Base-by-base conservation (phyloP, 441 rosid genomes). In the Euphorbia schlechtendalii region DNA sequence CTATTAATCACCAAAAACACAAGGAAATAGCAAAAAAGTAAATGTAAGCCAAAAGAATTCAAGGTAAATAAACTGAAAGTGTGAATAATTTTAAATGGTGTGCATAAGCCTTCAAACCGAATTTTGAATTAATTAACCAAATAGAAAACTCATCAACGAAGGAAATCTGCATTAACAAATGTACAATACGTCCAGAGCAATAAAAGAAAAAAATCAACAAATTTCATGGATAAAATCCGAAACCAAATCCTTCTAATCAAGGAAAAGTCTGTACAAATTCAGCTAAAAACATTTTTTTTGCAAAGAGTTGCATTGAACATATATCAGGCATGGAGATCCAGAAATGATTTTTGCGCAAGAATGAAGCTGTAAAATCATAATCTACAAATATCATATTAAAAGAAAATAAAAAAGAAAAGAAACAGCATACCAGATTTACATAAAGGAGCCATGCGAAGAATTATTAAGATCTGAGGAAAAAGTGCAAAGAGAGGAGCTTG, bases 351-450 rank as follows among this genome's bases (percentile, higher is more conserved):
- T 66, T 3, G 56, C 63, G 25, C 2, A 18, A 61, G 38, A 63
- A 66, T 20, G 34, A 53, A 34, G 46, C n/a, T 27, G 45, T 41
- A 25, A 0, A 21, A 34, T 46, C 56, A 30, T 9, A 63, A 69
- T 24, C 27, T 21, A 24, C 10, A 12, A 3, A 20, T 21, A 24
- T 14, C 15, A 52, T 6, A 53, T 52, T 11, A 52, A 22, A 54
- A 24, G n/a, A 52, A 56, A 57, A 56, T n/a, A 43, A 61, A 59
- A 56, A 8, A 56, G 18, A 57, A 40, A 41, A 61, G 41, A 61
- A 66, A 64, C 36, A 63, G 28, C 36, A 67, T 70, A 71, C 78
- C 76, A 46, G 71, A 75, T 58, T 10, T 45, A 61, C 45, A 64
- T 56, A 64, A 24, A 68, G 55, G 62, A 30, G 34, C 25, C 36